Evolutionary conservation across 2,329 filamentous ascomycete genomes (phyloP).

Genomic region (Diaporthe sp.): DNA sequence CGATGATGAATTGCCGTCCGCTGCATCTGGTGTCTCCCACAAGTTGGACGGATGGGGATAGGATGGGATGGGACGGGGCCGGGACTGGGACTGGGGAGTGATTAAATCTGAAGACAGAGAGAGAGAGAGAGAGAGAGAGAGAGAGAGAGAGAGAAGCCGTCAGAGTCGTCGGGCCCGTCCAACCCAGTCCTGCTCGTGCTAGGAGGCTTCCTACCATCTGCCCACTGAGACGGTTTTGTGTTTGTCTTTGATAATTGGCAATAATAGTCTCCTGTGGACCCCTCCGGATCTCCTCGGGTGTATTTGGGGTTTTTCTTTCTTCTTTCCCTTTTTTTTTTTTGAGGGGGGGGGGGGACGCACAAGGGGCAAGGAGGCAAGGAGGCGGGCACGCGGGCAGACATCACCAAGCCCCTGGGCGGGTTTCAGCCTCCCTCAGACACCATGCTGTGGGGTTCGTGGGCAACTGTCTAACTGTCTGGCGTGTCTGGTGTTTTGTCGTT

Average conservation of each 20-base stretch:
- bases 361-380: background rate
- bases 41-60: background rate
- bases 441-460: conserved; percentile 11
- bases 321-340: background rate
- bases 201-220: background rate
- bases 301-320: background rate
- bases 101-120: background rate
- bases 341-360: background rate
- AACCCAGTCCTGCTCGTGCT: background rate
- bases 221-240: background rate
- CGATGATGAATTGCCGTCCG: background rate
- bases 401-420: conserved; percentile 24
- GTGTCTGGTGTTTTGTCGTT: background rate
- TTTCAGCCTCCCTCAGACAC: conserved; percentile 27
- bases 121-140: background rate
- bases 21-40: background rate
- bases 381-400: conserved; percentile 4
- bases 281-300: background rate
- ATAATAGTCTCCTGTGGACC: background rate
- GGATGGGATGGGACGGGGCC: background rate
- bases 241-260: background rate
- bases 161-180: background rate
- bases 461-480: background rate
- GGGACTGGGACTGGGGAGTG: background rate
- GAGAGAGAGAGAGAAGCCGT: background rate